Conservation (phyloP, 2,329 filamentous ascomycete genomes). For the Grosmannia serpens region DNA sequence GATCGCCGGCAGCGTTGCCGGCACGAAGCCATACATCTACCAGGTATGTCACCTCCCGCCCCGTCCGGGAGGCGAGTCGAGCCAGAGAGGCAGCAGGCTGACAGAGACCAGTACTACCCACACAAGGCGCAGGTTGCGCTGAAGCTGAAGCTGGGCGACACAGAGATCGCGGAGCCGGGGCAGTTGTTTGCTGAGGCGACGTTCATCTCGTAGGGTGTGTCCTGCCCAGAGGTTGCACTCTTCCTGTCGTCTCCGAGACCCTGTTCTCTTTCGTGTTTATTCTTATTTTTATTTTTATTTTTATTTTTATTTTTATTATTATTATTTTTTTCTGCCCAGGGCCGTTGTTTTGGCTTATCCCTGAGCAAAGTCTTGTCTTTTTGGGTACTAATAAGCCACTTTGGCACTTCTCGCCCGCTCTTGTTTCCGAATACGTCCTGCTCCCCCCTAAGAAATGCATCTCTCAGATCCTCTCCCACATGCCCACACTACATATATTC, state of each 20-base stretch:
- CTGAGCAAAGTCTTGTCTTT: neutral
- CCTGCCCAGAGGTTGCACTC: neutral
- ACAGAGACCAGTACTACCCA: constrained; percentile 51
- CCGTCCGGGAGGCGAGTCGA: neutral
- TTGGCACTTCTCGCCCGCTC: neutral
- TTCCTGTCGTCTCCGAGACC: neutral
- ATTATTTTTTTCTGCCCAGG: neutral
- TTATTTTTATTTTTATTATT: neutral
- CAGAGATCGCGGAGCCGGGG: constrained; percentile 67
- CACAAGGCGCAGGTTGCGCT: constrained; percentile 52
- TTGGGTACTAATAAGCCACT: neutral
- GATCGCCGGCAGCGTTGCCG: constrained; percentile 76
- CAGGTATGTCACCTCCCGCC: constrained; percentile 48
- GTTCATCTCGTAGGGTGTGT: constrained; percentile 64
- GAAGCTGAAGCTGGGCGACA: constrained; percentile 75
- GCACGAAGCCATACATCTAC: constrained; percentile 96
- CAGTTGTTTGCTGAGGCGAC: constrained; percentile 78
- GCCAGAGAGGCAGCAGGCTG: neutral
- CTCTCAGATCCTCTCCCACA: neutral
- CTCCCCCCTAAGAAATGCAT: neutral
- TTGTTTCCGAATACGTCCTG: neutral
- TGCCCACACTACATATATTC: neutral
- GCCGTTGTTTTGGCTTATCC: neutral
- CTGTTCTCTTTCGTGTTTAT: neutral
- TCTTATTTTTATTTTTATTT: neutral